Percentiles rank a stretch among this genome's conserved stretches.
Conservation (phyloP, 257 asterid species). For the Solanum tacnaense region DNA sequence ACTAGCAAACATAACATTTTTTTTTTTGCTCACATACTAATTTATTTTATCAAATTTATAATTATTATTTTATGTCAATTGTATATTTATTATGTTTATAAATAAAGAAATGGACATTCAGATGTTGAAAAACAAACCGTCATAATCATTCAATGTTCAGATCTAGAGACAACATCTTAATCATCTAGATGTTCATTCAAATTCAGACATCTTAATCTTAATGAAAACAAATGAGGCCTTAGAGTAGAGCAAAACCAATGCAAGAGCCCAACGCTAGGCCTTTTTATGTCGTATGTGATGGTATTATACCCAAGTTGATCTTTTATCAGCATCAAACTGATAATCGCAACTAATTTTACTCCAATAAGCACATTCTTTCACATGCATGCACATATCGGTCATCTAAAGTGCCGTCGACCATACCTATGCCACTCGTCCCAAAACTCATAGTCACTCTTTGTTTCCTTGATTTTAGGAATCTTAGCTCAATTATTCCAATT, state of each 20-base stretch:
- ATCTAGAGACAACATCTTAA: no score
- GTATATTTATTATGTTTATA: no score
- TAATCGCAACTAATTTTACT: neutral
- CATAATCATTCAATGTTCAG: no score
- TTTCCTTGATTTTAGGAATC: neutral
- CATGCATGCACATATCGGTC: neutral
- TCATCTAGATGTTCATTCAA: no score
- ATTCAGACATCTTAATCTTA: no score
- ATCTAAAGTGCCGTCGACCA: neutral
- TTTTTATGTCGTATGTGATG: neutral
- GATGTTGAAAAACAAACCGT: no score
- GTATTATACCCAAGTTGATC: neutral
- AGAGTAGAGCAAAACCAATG: neutral
- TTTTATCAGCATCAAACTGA: neutral
- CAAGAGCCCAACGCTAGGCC: neutral
- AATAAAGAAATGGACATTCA: no score
- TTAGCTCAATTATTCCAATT: neutral
- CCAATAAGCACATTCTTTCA: neutral
- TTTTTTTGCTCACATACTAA: no score
- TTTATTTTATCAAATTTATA: no score
- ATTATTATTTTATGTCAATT: no score
- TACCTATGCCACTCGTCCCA: neutral
- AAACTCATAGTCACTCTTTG: neutral
- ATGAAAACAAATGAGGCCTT: no score
- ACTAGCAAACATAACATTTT: no score